Conservation (phyloP, 148 eudicot species). For the Amaranthus palmeri region DNA sequence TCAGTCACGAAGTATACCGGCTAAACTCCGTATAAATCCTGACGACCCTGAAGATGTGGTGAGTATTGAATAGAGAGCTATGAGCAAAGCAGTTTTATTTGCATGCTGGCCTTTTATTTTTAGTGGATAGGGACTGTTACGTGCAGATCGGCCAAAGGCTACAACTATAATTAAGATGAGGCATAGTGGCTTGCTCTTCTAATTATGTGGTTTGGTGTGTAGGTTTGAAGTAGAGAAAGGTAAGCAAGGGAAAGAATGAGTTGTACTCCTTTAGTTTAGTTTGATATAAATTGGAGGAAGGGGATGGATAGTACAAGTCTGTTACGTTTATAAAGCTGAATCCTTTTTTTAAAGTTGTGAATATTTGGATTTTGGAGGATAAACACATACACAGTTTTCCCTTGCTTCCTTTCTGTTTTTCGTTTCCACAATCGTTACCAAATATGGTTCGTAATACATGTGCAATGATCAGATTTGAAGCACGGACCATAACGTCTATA, state of each 20-base stretch:
- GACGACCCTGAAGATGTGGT: constrained; percentile 98
- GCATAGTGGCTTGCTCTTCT: neutral
- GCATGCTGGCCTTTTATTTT: neutral
- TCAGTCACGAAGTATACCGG: constrained; percentile 63
- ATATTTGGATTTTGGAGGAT: neutral
- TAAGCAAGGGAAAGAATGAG: neutral
- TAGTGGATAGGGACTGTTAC: neutral
- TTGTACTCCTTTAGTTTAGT: neutral
- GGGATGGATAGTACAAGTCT: neutral
- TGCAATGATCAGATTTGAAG: neutral
- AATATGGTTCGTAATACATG: neutral
- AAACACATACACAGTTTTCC: neutral
- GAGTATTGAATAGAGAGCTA: constrained; percentile 20
- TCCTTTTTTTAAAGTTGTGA: too few relatives aligned
- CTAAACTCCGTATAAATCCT: constrained; percentile 82
- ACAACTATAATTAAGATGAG: neutral
- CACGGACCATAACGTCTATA: neutral
- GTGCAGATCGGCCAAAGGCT: neutral
- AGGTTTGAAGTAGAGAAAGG: neutral
- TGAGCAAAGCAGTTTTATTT: neutral
- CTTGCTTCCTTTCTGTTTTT: neutral
- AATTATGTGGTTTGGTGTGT: neutral
- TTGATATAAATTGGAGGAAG: neutral
- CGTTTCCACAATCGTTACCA: neutral
- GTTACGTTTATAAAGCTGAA: too few relatives aligned